Conservation (phyloP, 2,329 filamentous ascomycete genomes). For the Ophiosphaerella korrae region DNA sequence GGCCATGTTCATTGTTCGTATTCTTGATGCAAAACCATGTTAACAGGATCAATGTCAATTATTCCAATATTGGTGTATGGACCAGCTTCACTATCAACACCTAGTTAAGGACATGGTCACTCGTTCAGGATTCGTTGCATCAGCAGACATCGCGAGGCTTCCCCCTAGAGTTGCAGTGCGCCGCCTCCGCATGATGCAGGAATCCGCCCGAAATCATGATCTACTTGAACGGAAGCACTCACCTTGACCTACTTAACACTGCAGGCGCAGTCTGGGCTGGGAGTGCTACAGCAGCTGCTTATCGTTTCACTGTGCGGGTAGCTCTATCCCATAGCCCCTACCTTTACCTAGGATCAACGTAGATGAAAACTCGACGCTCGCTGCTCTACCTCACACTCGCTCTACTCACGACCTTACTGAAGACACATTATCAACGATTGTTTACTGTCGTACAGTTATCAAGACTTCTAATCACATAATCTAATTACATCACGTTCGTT, state of each 20-base stretch:
- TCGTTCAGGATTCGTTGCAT: not conserved
- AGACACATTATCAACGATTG: not conserved
- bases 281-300: not conserved
- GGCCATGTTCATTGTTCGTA: not conserved
- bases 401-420: not conserved
- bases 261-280: not conserved
- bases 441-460: not conserved
- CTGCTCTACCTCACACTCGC: slow-evolving; percentile 2
- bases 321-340: not conserved
- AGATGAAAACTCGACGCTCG: not conserved
- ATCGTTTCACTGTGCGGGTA: not conserved
- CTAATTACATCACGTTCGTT: not conserved
- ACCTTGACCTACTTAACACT: not conserved
- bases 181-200: not conserved
- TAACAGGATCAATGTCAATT: not conserved
- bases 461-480: not conserved
- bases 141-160: not conserved
- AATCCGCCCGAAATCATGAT: not conserved
- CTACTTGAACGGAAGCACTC: not conserved
- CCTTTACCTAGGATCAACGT: not conserved
- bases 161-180: too few species aligned
- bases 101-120: not conserved
- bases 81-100: too few species aligned
- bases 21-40: not conserved
- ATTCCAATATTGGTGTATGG: not conserved